Evolutionary conservation across 345 rosid species (phyloP).

Genomic region (Excoecaria agallocha): DNA sequence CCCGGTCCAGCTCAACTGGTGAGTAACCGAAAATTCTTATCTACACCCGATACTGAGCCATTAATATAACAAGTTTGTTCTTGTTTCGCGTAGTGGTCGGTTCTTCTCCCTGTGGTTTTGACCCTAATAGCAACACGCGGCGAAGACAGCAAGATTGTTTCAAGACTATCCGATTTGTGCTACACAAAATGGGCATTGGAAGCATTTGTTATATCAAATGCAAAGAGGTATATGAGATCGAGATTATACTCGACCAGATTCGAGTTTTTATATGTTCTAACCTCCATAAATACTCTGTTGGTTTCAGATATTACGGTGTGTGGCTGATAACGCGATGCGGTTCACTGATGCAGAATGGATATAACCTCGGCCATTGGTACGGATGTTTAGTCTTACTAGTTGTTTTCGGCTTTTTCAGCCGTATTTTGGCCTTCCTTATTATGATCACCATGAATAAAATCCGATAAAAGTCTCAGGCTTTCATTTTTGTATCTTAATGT

Average conservation of each 20-base stretch:
- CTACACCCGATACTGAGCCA: neutral
- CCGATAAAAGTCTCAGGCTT: slow-evolving; percentile 25
- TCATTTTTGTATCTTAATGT: neutral
- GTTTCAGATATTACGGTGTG: slow-evolving; percentile 77
- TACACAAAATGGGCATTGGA: slow-evolving; percentile 93
- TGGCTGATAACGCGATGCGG: slow-evolving; percentile 97
- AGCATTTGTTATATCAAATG: slow-evolving; percentile 92
- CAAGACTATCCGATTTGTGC: slow-evolving; percentile 48
- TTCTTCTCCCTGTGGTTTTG: slow-evolving; percentile 92
- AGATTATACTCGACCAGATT: neutral
- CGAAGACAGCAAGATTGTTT: slow-evolving; percentile 34
- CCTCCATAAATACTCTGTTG: neutral
- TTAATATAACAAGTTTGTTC: neutral
- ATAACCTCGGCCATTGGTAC: slow-evolving; percentile 61
- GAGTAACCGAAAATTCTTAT: slow-evolving; percentile 25
- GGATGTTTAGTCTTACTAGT: slow-evolving; percentile 55
- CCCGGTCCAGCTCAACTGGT: slow-evolving; percentile 97
- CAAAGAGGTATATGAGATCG: slow-evolving; percentile 59
- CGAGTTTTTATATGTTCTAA: neutral
- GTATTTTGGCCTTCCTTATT: slow-evolving; percentile 55
- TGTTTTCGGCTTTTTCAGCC: slow-evolving; percentile 55
- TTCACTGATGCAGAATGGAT: slow-evolving; percentile 58
- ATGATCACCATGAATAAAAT: slow-evolving; percentile 64
- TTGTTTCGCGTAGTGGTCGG: slow-evolving; percentile 71
- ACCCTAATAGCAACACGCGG: slow-evolving; percentile 74